Conservation (phyloP, 1,139 yeast genomes). For the Pichia sp. region DNA sequence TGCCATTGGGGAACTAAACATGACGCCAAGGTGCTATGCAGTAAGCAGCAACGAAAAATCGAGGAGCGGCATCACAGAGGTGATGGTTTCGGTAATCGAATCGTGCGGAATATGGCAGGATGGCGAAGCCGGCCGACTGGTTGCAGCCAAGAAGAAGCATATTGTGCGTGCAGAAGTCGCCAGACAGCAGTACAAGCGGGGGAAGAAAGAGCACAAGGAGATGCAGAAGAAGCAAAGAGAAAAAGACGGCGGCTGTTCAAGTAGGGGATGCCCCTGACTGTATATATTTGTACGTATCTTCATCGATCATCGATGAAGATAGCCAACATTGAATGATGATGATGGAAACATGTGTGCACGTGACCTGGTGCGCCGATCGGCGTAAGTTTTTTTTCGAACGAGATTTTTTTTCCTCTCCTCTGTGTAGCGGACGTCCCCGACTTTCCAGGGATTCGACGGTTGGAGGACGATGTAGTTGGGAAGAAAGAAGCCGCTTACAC, state of each 20-base stretch:
- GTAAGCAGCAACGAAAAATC: slow-evolving; percentile 35
- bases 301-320: too few relatives aligned
- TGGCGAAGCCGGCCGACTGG: background rate
- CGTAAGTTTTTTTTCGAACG: too few relatives aligned
- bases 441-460: too few relatives aligned
- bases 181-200: background rate
- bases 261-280: background rate
- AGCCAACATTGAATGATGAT: too few relatives aligned
- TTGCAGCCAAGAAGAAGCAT: background rate
- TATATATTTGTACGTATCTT: too few relatives aligned
- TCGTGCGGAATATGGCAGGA: slow-evolving; percentile 33
- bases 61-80: slow-evolving; percentile 38
- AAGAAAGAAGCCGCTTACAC: too few relatives aligned
- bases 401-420: too few relatives aligned
- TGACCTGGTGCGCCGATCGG: too few relatives aligned
- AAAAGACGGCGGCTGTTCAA: background rate
- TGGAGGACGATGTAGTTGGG: too few relatives aligned
- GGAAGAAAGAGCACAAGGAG: slow-evolving; percentile 1
- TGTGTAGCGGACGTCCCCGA: too few relatives aligned
- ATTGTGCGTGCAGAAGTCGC: background rate
- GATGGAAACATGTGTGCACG: too few relatives aligned
- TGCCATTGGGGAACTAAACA: slow-evolving; percentile 25
- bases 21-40: slow-evolving; percentile 37
- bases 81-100: slow-evolving; percentile 37
- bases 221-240: background rate